Evolutionary conservation across 2,329 filamentous ascomycete species (phyloP), one percentile per base, ranked within the genome.

Genomic region (Colletotrichum sp.): DNA sequence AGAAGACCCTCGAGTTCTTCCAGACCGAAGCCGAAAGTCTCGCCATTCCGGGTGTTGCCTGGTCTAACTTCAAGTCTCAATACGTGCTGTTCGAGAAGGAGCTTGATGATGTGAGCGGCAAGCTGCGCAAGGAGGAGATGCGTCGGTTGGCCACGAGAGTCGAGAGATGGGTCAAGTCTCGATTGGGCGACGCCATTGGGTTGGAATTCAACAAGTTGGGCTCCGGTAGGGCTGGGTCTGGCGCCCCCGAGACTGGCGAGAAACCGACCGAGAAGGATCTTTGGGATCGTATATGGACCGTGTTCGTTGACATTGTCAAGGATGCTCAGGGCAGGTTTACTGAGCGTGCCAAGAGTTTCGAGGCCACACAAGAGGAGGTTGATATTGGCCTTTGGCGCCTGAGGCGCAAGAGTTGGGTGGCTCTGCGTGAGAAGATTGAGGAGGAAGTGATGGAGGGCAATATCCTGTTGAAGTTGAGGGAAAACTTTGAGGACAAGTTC

Each of bases 401-500:
- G 78, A 93, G 96, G 75, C 93, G 96, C 78, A 99, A 99, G 89
- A 97, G 95, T 77, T 99, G 97, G 97, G 93, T 93, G 55, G 96
- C 96, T 16, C 89, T 99, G 77, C 92, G 95, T 61, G 93, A 95
- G 75, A 97, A 95, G 88, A 94, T 99, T 77, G 96, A 99, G 43
- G 97, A 99, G 82, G 97, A 99, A 85, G 95, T 98, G 82, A 98
- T 98, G 93, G 97, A 99, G 86, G 96, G 96, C 81, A 99, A 99
- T 82, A 93, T 99, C 70, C 88, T 99, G 38, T 89, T 99, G 79
- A 99, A 99, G 88, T 91, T 99, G 67, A 93, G 97, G 43, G 97
- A 99, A 85, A 99, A 98, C 87, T 99, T 99, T 79, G 97, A 99
- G 86, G 97, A 99, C 87, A 98, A 98, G 86, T 99, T 99, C 91